Evolutionary conservation across 2,329 filamentous ascomycete genomes (phyloP).

Genomic region (Fusarium udum): DNA sequence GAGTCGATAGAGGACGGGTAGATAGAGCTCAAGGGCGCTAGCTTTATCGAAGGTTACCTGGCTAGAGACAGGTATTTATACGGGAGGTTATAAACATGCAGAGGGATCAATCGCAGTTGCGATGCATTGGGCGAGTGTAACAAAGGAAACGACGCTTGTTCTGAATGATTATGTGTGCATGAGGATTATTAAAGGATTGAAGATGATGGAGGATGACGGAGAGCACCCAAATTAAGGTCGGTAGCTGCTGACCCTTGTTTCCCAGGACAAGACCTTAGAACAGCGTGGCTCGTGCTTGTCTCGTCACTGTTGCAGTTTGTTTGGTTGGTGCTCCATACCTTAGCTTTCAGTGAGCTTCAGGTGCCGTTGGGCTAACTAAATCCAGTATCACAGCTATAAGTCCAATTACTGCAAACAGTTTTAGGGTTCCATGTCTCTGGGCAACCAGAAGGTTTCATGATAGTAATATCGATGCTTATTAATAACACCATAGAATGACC

Average conservation of each 20-base stretch:
- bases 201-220: constrained; percentile 25
- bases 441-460: background rate
- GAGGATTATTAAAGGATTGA: background rate
- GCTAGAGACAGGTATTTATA: constrained; percentile 5
- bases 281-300: constrained; percentile 36
- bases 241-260: constrained; percentile 23
- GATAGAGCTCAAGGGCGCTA: constrained; percentile 29
- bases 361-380: background rate
- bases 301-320: constrained; percentile 20
- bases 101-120: constrained; percentile 2
- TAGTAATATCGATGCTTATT: background rate
- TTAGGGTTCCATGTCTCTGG: background rate
- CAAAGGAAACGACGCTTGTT: background rate
- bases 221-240: background rate
- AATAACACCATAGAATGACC: background rate
- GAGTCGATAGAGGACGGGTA: constrained; percentile 1
- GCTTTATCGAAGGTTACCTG: constrained; percentile 16
- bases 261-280: background rate
- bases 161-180: background rate
- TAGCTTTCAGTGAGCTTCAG: constrained; percentile 2
- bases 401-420: background rate
- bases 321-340: constrained; percentile 2
- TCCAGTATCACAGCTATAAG: background rate
- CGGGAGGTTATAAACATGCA: background rate
- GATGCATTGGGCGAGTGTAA: background rate